Evolutionary conservation across 2,329 filamentous ascomycete species (phyloP), one percentile per base, ranked within the genome.

Genomic region (Tolypocladium ovalisporum): DNA sequence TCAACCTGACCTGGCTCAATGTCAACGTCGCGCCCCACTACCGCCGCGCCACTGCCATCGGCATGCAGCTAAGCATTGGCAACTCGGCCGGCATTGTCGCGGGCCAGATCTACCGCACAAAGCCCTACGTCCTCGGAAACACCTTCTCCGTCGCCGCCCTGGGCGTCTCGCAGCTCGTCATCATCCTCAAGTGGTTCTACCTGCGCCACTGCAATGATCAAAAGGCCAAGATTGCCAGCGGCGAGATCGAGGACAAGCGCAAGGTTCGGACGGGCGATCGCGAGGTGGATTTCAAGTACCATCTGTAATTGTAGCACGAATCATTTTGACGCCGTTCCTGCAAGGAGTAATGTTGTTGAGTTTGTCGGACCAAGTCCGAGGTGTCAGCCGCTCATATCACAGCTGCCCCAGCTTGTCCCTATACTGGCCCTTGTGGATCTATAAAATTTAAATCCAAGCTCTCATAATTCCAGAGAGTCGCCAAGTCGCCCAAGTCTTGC

Each of bases 251-350:
- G 57, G 77, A 80, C 60, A 72, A 60, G 40, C 67, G 78, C 52
- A 73, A 71, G 55, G 70, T 79, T 1, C 74, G 66, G 62, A 77
- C 74, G 0, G 78, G 77, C 2, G 78, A 80, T 60, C 64, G 71
- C 24, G 77, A 71, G 39, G 58, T 78, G 55, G 76, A 79, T 55
- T 80, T 79, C 59, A 72, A 69, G 47, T 80, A 79, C 62, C 75
- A 77, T 63, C 55, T 70, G 17, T 71, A 61, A 40, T 4, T 42
- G 19, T 40, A 24, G 17, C 15, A 36, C 7, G 49, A 2, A 10
- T 44, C 4, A 1, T 13, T 27, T n/a, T n/a, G n/a, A 15, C 1
- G 22, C 42, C 13, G 12, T 6, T 13, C 13, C 15, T 10, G 4
- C 13, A 5, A 15, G 24, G 27, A 27, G 27, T 27, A 9, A 44